Conservation (phyloP, 345 rosid species). For the Aurinia saxatilis region DNA sequence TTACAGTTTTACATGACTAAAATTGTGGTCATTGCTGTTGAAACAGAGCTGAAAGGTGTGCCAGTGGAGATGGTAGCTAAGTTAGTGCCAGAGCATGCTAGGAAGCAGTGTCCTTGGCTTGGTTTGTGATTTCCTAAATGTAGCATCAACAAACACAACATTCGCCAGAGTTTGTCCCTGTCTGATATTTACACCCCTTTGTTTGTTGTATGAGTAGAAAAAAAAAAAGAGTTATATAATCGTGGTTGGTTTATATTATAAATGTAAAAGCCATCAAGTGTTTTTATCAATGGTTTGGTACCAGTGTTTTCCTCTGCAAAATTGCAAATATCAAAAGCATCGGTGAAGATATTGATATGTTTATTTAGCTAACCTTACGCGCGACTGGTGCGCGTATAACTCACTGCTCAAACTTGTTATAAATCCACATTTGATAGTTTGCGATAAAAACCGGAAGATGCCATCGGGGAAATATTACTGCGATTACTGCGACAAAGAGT, state of each 20-base stretch:
- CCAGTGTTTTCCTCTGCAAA: too few species aligned
- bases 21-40: neutral
- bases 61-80: slow-evolving; percentile 57
- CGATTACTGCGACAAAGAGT: slow-evolving; percentile 90
- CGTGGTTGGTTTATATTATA: neutral
- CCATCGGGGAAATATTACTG: slow-evolving; percentile 73
- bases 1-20: too few species aligned
- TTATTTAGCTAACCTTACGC: too few species aligned
- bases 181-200: slow-evolving; percentile 19
- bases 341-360: too few species aligned
- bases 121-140: slow-evolving; percentile 43
- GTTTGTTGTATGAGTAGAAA: slow-evolving; percentile 32
- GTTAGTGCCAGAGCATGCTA: slow-evolving; percentile 79
- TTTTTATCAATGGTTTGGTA: neutral
- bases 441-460: slow-evolving; percentile 25
- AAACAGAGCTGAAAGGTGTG: slow-evolving; percentile 77
- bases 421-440: too few species aligned
- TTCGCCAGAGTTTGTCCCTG: too few species aligned
- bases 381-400: neutral
- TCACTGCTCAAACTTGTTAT: neutral
- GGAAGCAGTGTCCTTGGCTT: slow-evolving; percentile 72
- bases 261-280: slow-evolving; percentile 5
- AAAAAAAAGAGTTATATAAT: neutral
- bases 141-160: neutral
- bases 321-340: too few species aligned